A percentile compares a stretch with the other conserved stretches of the same genome.
Conservation (phyloP, 257 asterid genomes). For the Osmanthus fragrans region DNA sequence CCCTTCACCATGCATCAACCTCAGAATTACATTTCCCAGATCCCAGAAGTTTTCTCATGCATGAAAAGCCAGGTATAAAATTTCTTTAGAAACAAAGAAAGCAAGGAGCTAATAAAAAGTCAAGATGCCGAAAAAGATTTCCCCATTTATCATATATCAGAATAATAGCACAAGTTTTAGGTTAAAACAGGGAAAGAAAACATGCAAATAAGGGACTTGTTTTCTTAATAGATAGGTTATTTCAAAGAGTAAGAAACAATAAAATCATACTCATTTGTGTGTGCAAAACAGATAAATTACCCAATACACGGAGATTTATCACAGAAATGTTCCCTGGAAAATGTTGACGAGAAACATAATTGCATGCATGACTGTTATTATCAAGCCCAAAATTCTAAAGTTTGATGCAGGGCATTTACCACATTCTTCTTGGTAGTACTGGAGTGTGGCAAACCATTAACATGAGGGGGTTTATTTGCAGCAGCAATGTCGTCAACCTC, state of each 20-base stretch:
- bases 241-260: background rate
- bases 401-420: slow-evolving; percentile 34
- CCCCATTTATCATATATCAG: background rate
- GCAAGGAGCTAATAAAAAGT: background rate
- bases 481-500: slow-evolving; percentile 39
- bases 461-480: slow-evolving; percentile 38
- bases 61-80: background rate
- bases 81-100: background rate
- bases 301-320: background rate
- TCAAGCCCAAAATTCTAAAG: slow-evolving; percentile 12
- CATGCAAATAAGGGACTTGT: background rate
- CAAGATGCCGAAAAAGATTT: background rate
- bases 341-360: slow-evolving; percentile 10
- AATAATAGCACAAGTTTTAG: background rate
- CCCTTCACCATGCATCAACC: background rate
- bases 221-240: background rate
- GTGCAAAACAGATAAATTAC: slow-evolving; percentile 1
- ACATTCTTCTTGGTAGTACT: slow-evolving; percentile 44
- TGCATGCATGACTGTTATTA: background rate
- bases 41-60: slow-evolving; percentile 7
- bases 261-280: background rate
- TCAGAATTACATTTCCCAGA: background rate
- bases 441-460: slow-evolving; percentile 31
- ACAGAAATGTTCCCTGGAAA: background rate
- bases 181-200: background rate